Percentiles rank a stretch among this genome's conserved stretches.
phyloP scores from a whole-genome alignment of 768 basidiomycete genomes.

The Boletellus sp. region DNA sequence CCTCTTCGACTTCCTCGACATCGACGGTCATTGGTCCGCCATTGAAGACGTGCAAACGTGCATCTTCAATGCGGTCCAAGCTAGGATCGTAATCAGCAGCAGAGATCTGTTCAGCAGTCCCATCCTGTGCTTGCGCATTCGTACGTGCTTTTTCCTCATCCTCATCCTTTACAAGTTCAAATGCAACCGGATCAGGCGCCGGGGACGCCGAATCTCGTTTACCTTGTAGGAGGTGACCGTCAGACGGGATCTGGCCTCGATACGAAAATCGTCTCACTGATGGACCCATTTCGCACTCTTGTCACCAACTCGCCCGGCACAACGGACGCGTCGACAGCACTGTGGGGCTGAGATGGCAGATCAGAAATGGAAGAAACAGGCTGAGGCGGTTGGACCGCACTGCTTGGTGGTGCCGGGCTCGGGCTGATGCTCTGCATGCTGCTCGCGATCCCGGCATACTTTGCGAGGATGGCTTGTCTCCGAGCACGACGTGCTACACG shows the following conservation, averaged over 20 bases:
- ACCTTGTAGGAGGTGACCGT: constrained; percentile 29
- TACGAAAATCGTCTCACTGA: constrained; percentile 15
- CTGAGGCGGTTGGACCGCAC: constrained; percentile 72
- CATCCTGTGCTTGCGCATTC: constrained; percentile 44
- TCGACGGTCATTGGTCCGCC: constrained; percentile 37
- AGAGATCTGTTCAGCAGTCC: constrained; percentile 64
- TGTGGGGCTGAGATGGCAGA: constrained; percentile 54
- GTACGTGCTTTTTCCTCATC: constrained; percentile 47
- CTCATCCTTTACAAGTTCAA: constrained; percentile 66
- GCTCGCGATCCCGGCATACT: constrained; percentile 54
- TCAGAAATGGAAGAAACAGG: constrained; percentile 59
- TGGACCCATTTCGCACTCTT: constrained; percentile 18
- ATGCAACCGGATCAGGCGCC: constrained; percentile 55
- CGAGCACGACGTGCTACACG: constrained; percentile 65
- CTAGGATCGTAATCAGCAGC: constrained; percentile 93
- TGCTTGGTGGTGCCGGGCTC: constrained; percentile 62
- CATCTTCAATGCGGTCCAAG: constrained; percentile 80
- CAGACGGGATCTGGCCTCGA: background rate
- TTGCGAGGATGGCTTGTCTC: constrained; percentile 77
- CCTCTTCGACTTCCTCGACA: constrained; percentile 47
- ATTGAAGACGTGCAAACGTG: constrained; percentile 59
- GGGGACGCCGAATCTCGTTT: constrained; percentile 54
- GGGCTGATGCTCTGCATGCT: constrained; percentile 44
- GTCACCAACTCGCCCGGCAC: constrained; percentile 8
- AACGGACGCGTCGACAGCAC: constrained; percentile 35